Base-by-base conservation (phyloP, 2,329 filamentous ascomycete genomes). In the Karstenula rhodostoma region DNA sequence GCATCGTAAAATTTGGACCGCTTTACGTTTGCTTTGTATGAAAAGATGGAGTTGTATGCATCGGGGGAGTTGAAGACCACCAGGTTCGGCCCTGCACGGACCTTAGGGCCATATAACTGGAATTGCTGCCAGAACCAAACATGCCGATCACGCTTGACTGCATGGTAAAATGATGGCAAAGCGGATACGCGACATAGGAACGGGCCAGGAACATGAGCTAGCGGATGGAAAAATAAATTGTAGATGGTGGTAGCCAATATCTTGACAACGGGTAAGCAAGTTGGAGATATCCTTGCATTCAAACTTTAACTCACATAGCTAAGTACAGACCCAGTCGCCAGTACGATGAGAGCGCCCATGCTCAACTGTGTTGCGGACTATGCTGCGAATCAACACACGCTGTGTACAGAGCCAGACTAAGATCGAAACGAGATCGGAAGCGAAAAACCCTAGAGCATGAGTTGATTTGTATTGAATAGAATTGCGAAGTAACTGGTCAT, bases 151-250 rank as follows among this genome's bases (percentile, higher is more conserved):
- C 64, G 62, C 35, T 61, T 67, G n/a, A 29, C 49, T 8, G 62
- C 57, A 52, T 65, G 60, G 27, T 63, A 61, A 7, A 48, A 57
- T 6, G 59, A 63, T 2, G 60, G 62, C 25, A 49, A 48, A 1
- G 25, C 15, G 1, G 59, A 63, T 1, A 65, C 52, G 13, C 55
- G 57, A 1, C 44, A 46, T 15, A 59, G 33, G 32, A 65, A 47
- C 10, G 64, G 62, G 3, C 62, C 62, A 1, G 62, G 64, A 12
- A 59, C 22, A 6, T 57, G 23, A 2, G 57, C 29, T 2, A 66
- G 57, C 3, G 64, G 57, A 40, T 66, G 64, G 40, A 66, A 63
- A 32, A 61, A 58, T 9, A 43, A 15, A 54, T 64, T 64, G 59
- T 64, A 62, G 23, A 61, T 49, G 19, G 27, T 29, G 27, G 27